Base-by-base conservation (phyloP, 176 grass and related monocot species). In the Urochloa ruziziensis region DNA sequence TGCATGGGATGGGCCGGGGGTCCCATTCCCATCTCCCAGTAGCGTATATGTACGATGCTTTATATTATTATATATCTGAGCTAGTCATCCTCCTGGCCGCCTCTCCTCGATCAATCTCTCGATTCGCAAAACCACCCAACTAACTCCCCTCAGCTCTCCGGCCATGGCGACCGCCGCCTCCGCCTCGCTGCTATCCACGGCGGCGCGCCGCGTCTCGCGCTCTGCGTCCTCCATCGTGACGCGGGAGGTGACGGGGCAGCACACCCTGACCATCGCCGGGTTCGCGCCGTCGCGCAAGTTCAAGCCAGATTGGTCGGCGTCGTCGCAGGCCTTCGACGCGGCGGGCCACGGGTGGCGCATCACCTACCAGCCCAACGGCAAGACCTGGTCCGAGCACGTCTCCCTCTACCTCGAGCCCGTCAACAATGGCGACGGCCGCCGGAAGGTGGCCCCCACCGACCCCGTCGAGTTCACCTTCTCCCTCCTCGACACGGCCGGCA, bases 181-280 rank as follows among this genome's bases (percentile, higher is more conserved):
- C 62, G 62, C 63, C 63, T 35, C 21, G 25, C 1, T 76, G 34
- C 21, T 7, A 1, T 53, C 74, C 74, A 54, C 54, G 35, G 74
- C 54, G n/a, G 51, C 51, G 1, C 14, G 54, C 56, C 74, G 74
- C 35, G 7, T 77, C 15, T 77, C 74, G 15, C n/a, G 74, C 36
- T 56, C 72, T 17, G 72, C 75, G 4, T 78, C 75, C 27, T 44
- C 57, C 37, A 62, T 78, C 8, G 36, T 78, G 0, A 29, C 75
- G 54, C 75, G 75, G 37, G 57, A 78, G 32, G 37, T 78, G 57
- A 78, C 75, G 7, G 56, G 75, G 3, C 40, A 29, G 57, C 75
- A 62, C 75, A 44, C 44, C 24, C 57, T 78, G 24, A 78, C 37
- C 36, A 78, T 78, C 75, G 75, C 43, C 37, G 75, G 75, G n/a